These are phyloP conservation scores for Phytophthora chlamydospora DNA, from an alignment of 352 stramenopile genomes.

Conservation along the genomic window DNA sequence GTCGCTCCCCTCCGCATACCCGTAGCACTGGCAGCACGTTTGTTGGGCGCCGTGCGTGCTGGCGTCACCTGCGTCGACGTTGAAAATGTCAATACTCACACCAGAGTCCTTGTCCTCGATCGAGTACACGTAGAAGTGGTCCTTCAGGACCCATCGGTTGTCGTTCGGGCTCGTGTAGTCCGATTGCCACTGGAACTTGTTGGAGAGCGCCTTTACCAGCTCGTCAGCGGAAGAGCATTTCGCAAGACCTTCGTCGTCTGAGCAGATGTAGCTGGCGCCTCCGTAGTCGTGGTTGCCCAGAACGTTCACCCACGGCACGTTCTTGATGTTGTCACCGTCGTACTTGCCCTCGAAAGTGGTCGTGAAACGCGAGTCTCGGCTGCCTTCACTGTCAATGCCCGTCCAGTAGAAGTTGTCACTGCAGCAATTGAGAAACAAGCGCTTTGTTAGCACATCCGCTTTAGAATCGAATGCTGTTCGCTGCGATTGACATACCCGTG, in stretches of 20 bases:
- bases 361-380: slow-evolving; percentile 62
- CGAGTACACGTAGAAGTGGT: slow-evolving; percentile 75
- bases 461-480: not conserved
- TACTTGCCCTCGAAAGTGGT: slow-evolving; percentile 78
- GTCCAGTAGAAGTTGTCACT: slow-evolving; percentile 89
- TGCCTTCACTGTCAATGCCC: slow-evolving; percentile 54
- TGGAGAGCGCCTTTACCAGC: slow-evolving; percentile 53
- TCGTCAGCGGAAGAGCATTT: slow-evolving; percentile 56
- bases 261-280: slow-evolving; percentile 73
- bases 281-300: slow-evolving; percentile 86
- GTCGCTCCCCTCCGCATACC: slow-evolving; percentile 59
- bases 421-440: slow-evolving; percentile 1
- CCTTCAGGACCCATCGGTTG: slow-evolving; percentile 71
- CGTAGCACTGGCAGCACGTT: slow-evolving; percentile 88
- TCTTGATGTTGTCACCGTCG: slow-evolving; percentile 52
- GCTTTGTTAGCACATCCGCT: not conserved
- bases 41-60: slow-evolving; percentile 68
- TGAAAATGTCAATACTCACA: slow-evolving; percentile 75
- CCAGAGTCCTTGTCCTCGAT: slow-evolving; percentile 49
- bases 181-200: slow-evolving; percentile 65
- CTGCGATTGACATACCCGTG: slow-evolving; percentile 46
- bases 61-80: slow-evolving; percentile 74
- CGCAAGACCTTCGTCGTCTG: slow-evolving; percentile 38
- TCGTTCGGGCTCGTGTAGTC: slow-evolving; percentile 76
- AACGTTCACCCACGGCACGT: slow-evolving; percentile 75